phyloP scores from a whole-genome alignment of 371 early-diverging fungal species.

The Nematocida major region DNA sequence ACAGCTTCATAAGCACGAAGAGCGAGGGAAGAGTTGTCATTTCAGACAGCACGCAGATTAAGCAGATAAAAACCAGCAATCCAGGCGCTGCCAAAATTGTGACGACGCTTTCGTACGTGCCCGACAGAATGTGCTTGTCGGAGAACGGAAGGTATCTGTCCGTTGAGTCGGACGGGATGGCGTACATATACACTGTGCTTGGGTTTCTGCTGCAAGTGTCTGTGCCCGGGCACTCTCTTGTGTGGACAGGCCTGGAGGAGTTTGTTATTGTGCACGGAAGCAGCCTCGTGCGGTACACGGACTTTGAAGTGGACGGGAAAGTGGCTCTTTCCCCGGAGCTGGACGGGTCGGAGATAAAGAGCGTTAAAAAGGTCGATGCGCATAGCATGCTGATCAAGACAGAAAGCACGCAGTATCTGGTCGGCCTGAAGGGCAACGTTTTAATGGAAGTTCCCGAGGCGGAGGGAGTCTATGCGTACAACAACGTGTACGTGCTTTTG shows the following conservation, averaged over 20 bases:
- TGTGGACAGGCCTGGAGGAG: slow-evolving; percentile 48
- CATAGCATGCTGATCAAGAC: neutral
- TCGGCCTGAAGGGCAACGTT: slow-evolving; percentile 43
- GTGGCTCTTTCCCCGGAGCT: neutral
- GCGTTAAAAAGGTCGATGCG: neutral
- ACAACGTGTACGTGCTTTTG: slow-evolving; percentile 16
- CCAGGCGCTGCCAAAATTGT: neutral
- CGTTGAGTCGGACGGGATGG: slow-evolving; percentile 36
- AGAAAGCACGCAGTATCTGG: neutral
- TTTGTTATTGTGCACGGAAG: slow-evolving; percentile 29
- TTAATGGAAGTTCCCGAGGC: slow-evolving; percentile 28
- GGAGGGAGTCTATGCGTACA: slow-evolving; percentile 29
- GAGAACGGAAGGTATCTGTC: slow-evolving; percentile 25
- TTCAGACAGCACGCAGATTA: slow-evolving; percentile 24
- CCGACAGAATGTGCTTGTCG: slow-evolving; percentile 24
- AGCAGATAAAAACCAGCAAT: slow-evolving; percentile 29
- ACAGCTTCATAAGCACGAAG: neutral
- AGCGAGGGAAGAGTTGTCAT: slow-evolving; percentile 26
- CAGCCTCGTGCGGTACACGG: slow-evolving; percentile 5
- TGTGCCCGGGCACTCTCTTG: slow-evolving; percentile 24
- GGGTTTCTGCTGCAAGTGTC: slow-evolving; percentile 43
- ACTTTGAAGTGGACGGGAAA: slow-evolving; percentile 39
- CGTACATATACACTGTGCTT: slow-evolving; percentile 30
- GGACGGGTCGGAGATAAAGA: neutral
- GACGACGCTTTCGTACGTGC: slow-evolving; percentile 36